Evolutionary conservation across 1,139 yeast genomes (phyloP), one percentile per base, ranked within the genome.

Genomic region (Nakaseomyces uthaithaninus): DNA sequence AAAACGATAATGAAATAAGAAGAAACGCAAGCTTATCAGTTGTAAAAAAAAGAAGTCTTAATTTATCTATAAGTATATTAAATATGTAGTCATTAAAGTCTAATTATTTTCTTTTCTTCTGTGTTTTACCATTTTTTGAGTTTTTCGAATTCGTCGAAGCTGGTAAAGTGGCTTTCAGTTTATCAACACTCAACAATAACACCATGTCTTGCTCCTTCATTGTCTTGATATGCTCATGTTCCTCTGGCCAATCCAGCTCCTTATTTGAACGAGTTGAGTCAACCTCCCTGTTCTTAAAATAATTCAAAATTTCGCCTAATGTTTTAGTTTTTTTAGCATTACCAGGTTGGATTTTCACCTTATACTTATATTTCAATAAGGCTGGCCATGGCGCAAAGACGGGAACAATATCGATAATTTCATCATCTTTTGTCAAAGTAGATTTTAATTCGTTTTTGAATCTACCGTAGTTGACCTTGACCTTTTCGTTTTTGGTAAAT

Each of bases 351-450:
- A 91, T 64, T 60, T 91, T 89, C 28, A 85, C 80, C 58, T 86
- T 87, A 64, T 83, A 87, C 58, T 84, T 81, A 63, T 72, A 75
- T 58, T 81, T 81, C 46, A 68, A 72, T 51, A 91, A 63, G 0
- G 96, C 72, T 10, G 74, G 64, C 95, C 96, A 93, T 1, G 98
- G 98, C 0, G 91, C 97, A 69, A 87, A 89, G 8, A 85, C 79
- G 0, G 97, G 95, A 7, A 91, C 74, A 6, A 83, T 75, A 39
- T 77, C 85, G 11, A 80, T 50, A 0, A 65, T 63, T 18, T 64
- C 67, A 44, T 69, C 75, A 2, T 63, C 66, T 18, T 60, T 46
- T 12, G 52, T 49, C 24, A 67, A 54, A 22, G 54, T 54, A 4
- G 69, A 64, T 14, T 65, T 63, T 26, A 74, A 34, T 44, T 65